Evolutionary conservation across 2,329 filamentous ascomycete species (phyloP).

Genomic region (Aspergillus japonicus): DNA sequence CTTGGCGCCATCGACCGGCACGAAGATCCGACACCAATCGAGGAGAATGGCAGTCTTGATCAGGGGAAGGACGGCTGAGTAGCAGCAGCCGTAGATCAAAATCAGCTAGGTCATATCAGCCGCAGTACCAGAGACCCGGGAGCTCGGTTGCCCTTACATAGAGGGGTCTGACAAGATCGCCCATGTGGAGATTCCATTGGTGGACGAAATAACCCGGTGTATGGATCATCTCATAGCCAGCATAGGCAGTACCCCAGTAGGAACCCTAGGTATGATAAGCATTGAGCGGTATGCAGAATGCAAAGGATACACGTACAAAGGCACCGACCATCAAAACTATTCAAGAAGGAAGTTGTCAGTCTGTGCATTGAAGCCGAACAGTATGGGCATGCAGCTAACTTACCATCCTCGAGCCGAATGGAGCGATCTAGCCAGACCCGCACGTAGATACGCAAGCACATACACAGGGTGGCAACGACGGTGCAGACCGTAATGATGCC

Average conservation of each 20-base stretch:
- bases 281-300: neutral
- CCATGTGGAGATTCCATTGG: conserved; percentile 20
- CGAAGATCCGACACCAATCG: conserved; percentile 46
- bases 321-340: conserved; percentile 11
- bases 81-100: conserved; percentile 37
- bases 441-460: conserved; percentile 17
- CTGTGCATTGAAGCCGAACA: neutral
- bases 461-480: conserved; percentile 19
- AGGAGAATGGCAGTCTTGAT: conserved; percentile 45
- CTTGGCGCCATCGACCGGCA: conserved; percentile 24
- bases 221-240: conserved; percentile 16
- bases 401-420: conserved; percentile 23
- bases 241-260: conserved; percentile 24
- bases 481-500: conserved; percentile 22
- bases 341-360: neutral
- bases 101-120: conserved; percentile 13
- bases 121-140: no score
- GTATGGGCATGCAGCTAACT: neutral
- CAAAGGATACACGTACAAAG: neutral
- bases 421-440: conserved; percentile 19
- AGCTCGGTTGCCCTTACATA: conserved; percentile 13
- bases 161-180: conserved; percentile 16
- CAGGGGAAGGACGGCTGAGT: conserved; percentile 39
- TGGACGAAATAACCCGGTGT: conserved; percentile 22
- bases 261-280: conserved; percentile 13